Conservation (phyloP, 2,329 filamentous ascomycete genomes). For the Aureobasidium zeae region DNA sequence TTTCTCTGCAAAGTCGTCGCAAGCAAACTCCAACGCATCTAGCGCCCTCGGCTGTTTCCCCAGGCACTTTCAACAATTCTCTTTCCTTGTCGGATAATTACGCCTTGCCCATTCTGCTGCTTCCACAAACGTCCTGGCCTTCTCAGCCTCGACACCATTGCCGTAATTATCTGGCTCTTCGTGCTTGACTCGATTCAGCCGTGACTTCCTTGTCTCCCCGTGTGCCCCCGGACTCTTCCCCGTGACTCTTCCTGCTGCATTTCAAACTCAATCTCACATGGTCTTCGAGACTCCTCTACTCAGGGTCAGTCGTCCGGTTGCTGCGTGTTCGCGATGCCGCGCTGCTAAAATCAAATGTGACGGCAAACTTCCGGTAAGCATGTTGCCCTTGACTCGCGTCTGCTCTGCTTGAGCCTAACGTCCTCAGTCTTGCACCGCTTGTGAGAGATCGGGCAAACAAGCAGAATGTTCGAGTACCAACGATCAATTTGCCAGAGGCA, state of each 20-base stretch:
- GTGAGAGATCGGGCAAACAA: constrained; percentile 79
- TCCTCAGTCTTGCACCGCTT: constrained; percentile 68
- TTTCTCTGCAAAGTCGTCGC: no score
- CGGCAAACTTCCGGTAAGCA: constrained; percentile 66
- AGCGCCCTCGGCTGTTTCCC: neutral
- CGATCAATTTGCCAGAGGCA: constrained; percentile 90
- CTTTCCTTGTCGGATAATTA: no score
- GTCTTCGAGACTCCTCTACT: constrained; percentile 50
- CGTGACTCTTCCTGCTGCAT: no score
- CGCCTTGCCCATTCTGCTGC: no score
- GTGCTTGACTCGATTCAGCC: no score
- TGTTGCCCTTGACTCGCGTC: neutral
- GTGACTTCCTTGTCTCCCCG: no score
- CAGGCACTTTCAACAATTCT: neutral
- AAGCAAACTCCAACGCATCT: no score
- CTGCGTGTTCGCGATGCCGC: constrained; percentile 73
- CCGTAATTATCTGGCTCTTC: no score
- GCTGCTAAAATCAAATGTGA: constrained; percentile 97
- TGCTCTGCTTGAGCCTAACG: neutral
- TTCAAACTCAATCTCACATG: no score
- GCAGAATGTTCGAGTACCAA: constrained; percentile 88
- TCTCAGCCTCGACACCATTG: no score
- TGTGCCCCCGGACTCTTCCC: no score
- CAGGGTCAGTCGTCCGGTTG: constrained; percentile 67
- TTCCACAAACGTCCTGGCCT: no score